Evolutionary conservation across 306 rosid genomes (phyloP), one percentile per base, ranked within the genome.

Genomic region (Prunus padus): DNA sequence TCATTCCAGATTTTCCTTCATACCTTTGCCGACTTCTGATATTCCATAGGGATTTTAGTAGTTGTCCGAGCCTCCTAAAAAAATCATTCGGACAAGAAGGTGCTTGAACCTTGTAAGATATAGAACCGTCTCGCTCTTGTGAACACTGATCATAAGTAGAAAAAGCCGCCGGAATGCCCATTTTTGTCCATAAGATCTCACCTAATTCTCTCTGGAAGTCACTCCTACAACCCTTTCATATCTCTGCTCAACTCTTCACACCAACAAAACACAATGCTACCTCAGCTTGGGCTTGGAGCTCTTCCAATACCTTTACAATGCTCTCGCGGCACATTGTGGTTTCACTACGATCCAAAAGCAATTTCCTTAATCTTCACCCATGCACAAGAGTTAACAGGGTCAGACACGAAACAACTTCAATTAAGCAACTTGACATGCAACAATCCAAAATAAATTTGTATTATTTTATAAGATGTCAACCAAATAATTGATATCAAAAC

Each of bases 281-380:
- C 84, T 96, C 99, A 55, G 98, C 98, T 82, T 88, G 90, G 30
- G 98, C 98, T 77, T 96, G 97, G 79, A 90, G 85, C 80, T 96
- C 99, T 83, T 85, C 86, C 80, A 96, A 80, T 46, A 88, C 82
- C 80, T 90, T 89, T 47, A 96, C 87, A 59, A 92, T 70, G 84
- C 90, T 82, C 66, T 91, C 92, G 3, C 99, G 88, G 72, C 87
- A 69, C 22, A 89, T 60, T n/a, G 68, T 79, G 74, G 87, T 71
- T 81, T 91, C 89, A 71, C 61, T 59, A 72, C 70, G 63, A 77
- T 87, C 89, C 3, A 72, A 19, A 18, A 96, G 98, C 94, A 96
- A 88, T 86, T 70, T 96, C 89, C 93, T 90, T 86, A 96, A 73
- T 84, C 99, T 89, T 78, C 80, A 80, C 74, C 54, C 60, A 82